Base-by-base conservation (phyloP, 2,329 filamentous ascomycete species). In the Ilyonectria destructans region DNA sequence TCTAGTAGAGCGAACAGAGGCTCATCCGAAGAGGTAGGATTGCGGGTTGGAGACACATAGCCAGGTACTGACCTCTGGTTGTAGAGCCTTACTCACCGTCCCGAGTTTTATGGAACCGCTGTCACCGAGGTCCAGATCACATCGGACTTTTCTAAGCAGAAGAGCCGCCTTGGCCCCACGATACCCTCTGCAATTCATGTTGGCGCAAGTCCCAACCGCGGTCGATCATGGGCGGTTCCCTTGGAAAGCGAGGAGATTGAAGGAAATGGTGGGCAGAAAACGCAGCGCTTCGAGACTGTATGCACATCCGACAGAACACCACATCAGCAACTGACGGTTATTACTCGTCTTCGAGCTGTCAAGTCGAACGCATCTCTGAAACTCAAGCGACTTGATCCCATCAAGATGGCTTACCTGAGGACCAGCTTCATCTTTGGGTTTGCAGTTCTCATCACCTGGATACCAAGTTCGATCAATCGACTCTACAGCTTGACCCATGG, bases 381-480 rank as follows among this genome's bases (percentile, higher is more conserved):
- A 52, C 75, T 81, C 35, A 78, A 74, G 62, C 71, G 76, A 23
- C 75, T 82, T 67, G 88, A 90, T 75, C 87, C 87, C 0, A 83
- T 90, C 60, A 90, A 90, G 79, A 83, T 89, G 64, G 86, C 88
- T 6, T 90, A 90, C 71, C 81, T 90, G 33, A 85, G 88, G 15
- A 90, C 88, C 2, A 89, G 87, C 23, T 89, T 89, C 77, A 86
- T 90, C 10, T 90, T 90, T 62, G 87, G 86, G 29, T 85, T 90
- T 68, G 87, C 87, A 2, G 86, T 90, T 23, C 80, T 90, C 23
- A 85, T 90, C 21, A 90, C 88, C 2, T 90, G 88, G 88, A 89
- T 87, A 2, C 88, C 88, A 2, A 92, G 90, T 67, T 93, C 90
- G 23, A 87, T 92, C 77, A 95, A 96, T 80, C 85, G 93, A 15